Base-by-base conservation (phyloP, 179 eudicot species). In the Camellia oleifera region DNA sequence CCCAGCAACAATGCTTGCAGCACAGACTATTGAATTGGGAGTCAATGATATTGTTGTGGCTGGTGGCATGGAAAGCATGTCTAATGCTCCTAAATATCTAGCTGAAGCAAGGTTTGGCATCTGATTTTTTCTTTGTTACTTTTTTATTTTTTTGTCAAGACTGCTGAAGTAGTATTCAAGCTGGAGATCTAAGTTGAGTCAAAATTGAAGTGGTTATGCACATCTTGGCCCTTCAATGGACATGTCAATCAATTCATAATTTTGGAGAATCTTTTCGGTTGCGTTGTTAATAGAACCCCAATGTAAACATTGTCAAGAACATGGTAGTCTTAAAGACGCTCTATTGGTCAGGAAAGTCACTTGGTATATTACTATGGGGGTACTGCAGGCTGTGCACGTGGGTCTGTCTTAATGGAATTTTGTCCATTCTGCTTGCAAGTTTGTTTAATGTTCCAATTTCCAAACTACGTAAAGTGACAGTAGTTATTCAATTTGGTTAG, bases 31-130 rank as follows among this genome's bases (percentile, higher is more conserved):
- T 77, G 89, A 85, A 65, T 61, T 86, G 85, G 98, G 98, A 64
- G 75, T 50, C 77, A 93, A 94, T 83, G 93, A 94, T 83, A 80
- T 94, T 52, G 96, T 94, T 18, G 94, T 94, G 32, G 89, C 93
- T 77, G 98, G 98, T 81, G 98, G 98, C 68, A 94, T 94, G 98
- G 98, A 94, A 79, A 94, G 97, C 87, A 94, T 94, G 98, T 94
- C 98, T 67, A 94, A 92, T 86, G 90, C 91, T 7, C 97, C 97
- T 12, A 92, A 92, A 75, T 92, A 92, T 81, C 75, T 92, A 17
- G 84, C 87, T 58, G 83, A 78, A 80, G 89, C 97, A 64, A 91
- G 97, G 97, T 89, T 76, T 75, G 78, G 45, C 46, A 4, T 80
- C 48, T 72, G 9, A 9, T 18, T 8, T 23, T 78, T n/a, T n/a